Conservation (phyloP, 73 alveolate species). For the Uronychia binucleata region DNA sequence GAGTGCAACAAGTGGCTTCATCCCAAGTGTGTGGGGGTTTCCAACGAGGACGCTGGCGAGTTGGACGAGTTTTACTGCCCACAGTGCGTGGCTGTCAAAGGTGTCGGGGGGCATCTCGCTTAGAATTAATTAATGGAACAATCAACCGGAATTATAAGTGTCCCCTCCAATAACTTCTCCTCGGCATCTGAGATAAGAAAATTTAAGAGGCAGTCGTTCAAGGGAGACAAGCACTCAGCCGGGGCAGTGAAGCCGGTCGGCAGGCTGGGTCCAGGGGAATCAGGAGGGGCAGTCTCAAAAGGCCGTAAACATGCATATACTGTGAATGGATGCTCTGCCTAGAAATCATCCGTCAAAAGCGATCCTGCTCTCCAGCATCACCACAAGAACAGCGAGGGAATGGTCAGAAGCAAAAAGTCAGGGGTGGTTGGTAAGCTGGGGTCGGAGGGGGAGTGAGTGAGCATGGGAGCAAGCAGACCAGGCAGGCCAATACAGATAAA, state of each 20-base stretch:
- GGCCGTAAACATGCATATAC: too few relatives aligned
- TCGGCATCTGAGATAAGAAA: neutral
- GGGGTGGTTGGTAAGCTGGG: too few relatives aligned
- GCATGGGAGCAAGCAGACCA: neutral
- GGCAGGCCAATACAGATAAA: neutral
- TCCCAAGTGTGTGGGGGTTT: conserved; percentile 84
- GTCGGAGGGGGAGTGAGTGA: neutral
- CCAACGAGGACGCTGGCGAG: conserved; percentile 68
- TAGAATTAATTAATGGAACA: neutral
- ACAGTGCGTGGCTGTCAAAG: conserved; percentile 27
- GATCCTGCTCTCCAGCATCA: neutral
- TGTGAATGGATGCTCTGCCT: too few relatives aligned
- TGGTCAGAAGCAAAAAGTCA: neutral
- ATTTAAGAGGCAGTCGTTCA: neutral
- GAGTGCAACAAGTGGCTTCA: conserved; percentile 88
- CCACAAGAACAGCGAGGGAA: neutral
- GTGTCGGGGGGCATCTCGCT: neutral
- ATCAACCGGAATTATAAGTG: neutral
- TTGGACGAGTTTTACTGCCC: conserved; percentile 71
- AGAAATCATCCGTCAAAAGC: neutral
- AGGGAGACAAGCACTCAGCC: neutral
- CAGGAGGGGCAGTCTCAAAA: too few relatives aligned
- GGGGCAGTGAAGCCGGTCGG: neutral
- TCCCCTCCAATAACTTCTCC: neutral
- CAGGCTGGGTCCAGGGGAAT: too few relatives aligned